These are phyloP conservation scores for Grosmannia huntii DNA, from an alignment of 2,329 filamentous ascomycete genomes.

Conservation along the genomic window DNA sequence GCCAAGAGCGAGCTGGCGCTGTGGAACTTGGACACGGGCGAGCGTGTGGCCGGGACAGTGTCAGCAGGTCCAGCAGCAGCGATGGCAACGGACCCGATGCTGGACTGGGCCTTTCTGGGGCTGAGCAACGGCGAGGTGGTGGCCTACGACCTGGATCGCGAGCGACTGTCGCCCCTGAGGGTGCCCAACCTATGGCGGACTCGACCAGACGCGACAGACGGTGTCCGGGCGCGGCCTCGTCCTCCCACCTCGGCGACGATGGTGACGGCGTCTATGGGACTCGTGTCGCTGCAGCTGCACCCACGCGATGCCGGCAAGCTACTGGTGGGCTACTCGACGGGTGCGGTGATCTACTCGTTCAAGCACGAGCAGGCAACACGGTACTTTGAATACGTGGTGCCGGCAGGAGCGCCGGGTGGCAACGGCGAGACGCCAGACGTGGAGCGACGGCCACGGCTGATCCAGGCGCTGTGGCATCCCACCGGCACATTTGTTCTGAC, in stretches of 20 bases:
- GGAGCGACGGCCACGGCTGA: conserved; percentile 58
- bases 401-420: conserved; percentile 72
- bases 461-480: conserved; percentile 85
- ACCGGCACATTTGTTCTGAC: conserved; percentile 83
- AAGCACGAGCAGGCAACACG: conserved; percentile 73
- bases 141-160: conserved; percentile 85
- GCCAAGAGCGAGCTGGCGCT: conserved; percentile 73
- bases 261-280: conserved; percentile 18
- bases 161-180: conserved; percentile 59
- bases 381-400: conserved; percentile 74
- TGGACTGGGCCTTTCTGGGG: conserved; percentile 88
- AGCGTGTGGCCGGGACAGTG: conserved; percentile 54
- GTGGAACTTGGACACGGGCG: conserved; percentile 65
- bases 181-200: conserved; percentile 81
- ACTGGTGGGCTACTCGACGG: conserved; percentile 79
- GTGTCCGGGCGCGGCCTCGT: conserved; percentile 23
- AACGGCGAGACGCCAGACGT: conserved; percentile 51
- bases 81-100: conserved; percentile 70
- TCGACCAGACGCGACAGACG: conserved; percentile 45
- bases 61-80: conserved; percentile 65
- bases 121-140: conserved; percentile 72
- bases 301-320: conserved; percentile 86
- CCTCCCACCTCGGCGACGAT: not conserved
- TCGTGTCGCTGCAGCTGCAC: conserved; percentile 74
- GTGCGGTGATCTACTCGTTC: conserved; percentile 84